Evolutionary conservation across 2,329 filamentous ascomycete genomes (phyloP).

Genomic region (Hymenoscyphus salicellus): DNA sequence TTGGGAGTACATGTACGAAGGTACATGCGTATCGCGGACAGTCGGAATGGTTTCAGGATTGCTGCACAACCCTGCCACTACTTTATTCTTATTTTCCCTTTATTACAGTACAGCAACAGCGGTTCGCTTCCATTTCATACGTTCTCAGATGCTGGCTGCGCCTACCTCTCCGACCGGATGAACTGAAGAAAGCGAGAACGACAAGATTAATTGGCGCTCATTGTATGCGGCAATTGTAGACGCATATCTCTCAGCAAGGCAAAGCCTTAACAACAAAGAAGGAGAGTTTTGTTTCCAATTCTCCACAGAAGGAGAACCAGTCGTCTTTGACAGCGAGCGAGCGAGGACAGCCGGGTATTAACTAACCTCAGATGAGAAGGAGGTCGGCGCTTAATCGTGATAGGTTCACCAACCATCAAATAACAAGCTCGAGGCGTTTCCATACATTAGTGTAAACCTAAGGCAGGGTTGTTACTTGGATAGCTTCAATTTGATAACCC

Average conservation of each 20-base stretch:
- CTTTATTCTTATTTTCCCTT: constrained; percentile 3
- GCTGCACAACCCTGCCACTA: not conserved
- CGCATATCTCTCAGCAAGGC: too few species aligned
- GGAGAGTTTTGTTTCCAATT: not conserved
- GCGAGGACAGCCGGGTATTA: not conserved
- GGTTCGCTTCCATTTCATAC: not conserved
- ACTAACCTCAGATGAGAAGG: constrained; percentile 19
- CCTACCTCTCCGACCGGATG: not conserved
- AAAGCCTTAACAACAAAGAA: too few species aligned
- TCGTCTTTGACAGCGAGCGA: constrained; percentile 3
- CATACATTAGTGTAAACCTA: not conserved
- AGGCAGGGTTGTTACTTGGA: not conserved
- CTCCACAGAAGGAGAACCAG: not conserved
- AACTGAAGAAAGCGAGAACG: not conserved
- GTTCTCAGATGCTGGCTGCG: not conserved
- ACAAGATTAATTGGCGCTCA: not conserved
- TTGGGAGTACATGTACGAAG: not conserved
- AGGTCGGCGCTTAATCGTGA: constrained; percentile 25
- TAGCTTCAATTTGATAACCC: not conserved
- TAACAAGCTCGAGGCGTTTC: constrained; percentile 16
- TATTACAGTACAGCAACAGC: not conserved
- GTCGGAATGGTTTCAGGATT: constrained; percentile 11
- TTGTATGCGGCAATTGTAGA: not conserved
- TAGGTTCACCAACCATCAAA: constrained; percentile 17
- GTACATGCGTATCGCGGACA: constrained; percentile 8